Evolutionary conservation across 306 rosid species (phyloP).

Genomic region (Potentilla sterilis): DNA sequence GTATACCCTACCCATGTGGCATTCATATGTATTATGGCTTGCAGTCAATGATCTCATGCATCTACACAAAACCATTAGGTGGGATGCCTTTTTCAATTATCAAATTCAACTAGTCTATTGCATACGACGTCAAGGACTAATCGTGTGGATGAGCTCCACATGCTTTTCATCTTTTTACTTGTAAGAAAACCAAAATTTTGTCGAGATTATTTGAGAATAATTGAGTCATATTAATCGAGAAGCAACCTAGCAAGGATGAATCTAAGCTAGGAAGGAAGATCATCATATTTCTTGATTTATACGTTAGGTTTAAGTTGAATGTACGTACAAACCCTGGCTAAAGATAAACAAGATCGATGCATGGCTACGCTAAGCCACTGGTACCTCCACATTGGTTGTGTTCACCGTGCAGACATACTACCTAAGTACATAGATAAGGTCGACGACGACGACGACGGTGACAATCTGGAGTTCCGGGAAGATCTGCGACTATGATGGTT

Average conservation of each 20-base stretch:
- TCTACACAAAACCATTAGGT: background rate
- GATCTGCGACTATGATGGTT: background rate
- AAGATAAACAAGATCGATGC: background rate
- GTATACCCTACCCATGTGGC: constrained; percentile 21
- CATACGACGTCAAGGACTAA: background rate
- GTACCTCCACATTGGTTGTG: background rate
- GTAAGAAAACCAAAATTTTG: no score
- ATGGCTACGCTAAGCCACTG: background rate
- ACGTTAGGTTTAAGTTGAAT: background rate
- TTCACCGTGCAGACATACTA: background rate
- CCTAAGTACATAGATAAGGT: background rate
- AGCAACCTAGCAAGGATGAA: background rate
- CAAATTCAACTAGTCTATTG: background rate
- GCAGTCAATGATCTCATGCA: background rate
- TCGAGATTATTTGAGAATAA: no score
- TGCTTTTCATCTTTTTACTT: background rate
- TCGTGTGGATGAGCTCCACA: background rate
- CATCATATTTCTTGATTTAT: background rate
- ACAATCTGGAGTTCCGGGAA: background rate
- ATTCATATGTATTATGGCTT: background rate
- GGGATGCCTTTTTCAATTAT: constrained; percentile 1
- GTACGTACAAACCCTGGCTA: background rate
- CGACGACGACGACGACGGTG: background rate
- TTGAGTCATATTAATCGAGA: background rate
- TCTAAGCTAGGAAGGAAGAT: background rate